These are phyloP conservation scores for Talinum fruticosum DNA, from an alignment of 148 eudicot species.

Conservation along the genomic window DNA sequence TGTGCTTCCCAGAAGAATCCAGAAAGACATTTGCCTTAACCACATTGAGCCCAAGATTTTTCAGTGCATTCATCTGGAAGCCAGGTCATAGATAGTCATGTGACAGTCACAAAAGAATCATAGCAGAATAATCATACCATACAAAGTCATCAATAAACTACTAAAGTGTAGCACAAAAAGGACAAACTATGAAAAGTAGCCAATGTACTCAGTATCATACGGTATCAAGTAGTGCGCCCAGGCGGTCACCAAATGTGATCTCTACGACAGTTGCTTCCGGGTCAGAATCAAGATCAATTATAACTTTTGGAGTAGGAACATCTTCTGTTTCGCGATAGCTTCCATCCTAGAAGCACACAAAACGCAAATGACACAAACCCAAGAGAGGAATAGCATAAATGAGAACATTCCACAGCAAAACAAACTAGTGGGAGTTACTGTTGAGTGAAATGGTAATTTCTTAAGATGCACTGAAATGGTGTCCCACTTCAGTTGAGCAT, in stretches of 20 bases:
- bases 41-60: conserved; percentile 89
- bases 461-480: neutral
- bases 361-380: neutral
- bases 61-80: conserved; percentile 90
- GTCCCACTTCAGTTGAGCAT: neutral
- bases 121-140: conserved; percentile 16
- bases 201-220: conserved; percentile 38
- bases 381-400: neutral
- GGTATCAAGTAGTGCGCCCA: conserved; percentile 93
- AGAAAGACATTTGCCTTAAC: conserved; percentile 92
- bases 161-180: neutral
- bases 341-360: conserved; percentile 45
- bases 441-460: neutral
- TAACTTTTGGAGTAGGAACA: conserved; percentile 78
- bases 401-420: neutral
- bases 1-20: conserved; percentile 98
- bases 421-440: neutral
- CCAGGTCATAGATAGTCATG: conserved; percentile 30
- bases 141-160: conserved; percentile 3
- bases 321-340: conserved; percentile 57
- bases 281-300: conserved; percentile 86
- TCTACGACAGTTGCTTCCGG: conserved; percentile 88
- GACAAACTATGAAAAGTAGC: neutral
- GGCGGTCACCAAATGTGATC: conserved; percentile 86
- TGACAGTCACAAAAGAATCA: conserved; percentile 23